Percentiles rank a stretch among this genome's conserved stretches.
phyloP scores from a whole-genome alignment of 2,329 filamentous ascomycete genomes.

The Macrophomina phaseolina region DNA sequence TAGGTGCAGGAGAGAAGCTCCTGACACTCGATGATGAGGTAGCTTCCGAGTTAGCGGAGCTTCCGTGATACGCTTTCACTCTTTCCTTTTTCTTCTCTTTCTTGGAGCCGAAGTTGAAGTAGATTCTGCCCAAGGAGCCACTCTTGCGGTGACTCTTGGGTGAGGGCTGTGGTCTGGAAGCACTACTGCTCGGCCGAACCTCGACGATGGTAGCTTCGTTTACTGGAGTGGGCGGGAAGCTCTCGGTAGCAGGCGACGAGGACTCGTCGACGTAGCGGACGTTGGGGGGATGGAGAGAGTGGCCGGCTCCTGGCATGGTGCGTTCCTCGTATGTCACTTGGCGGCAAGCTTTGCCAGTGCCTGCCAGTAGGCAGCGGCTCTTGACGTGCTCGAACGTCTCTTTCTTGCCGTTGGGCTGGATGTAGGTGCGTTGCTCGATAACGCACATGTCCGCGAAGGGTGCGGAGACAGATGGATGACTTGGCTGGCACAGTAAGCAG shows the following conservation, averaged over 20 bases:
- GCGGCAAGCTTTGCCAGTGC: background rate
- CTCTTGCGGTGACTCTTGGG: constrained; percentile 10
- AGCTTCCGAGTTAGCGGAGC: constrained; percentile 6
- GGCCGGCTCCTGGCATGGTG: constrained; percentile 14
- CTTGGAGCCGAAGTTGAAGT: constrained; percentile 5
- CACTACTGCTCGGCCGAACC: background rate
- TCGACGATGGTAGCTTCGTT: constrained; percentile 15
- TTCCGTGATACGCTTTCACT: constrained; percentile 10
- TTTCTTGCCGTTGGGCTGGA: constrained; percentile 12
- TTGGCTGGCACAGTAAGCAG: background rate
- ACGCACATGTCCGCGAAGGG: constrained; percentile 7
- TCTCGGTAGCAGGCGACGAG: constrained; percentile 8
- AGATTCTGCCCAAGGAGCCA: background rate
- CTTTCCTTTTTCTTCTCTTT: constrained; percentile 20
- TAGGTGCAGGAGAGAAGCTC: constrained; percentile 14
- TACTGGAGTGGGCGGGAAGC: constrained; percentile 18
- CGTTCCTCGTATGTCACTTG: constrained; percentile 9
- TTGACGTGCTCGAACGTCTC: constrained; percentile 25
- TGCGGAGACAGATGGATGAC: background rate
- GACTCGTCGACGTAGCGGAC: constrained; percentile 15
- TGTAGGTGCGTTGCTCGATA: constrained; percentile 21
- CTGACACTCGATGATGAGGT: constrained; percentile 8
- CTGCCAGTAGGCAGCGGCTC: constrained; percentile 13
- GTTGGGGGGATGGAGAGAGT: constrained; percentile 9
- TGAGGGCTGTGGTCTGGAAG: background rate